Percentiles rank a stretch among this genome's conserved stretches.
These are phyloP conservation scores for Coniosporium tulheliwenetii DNA, from an alignment of 2,329 filamentous ascomycete genomes.

Conservation along the genomic window DNA sequence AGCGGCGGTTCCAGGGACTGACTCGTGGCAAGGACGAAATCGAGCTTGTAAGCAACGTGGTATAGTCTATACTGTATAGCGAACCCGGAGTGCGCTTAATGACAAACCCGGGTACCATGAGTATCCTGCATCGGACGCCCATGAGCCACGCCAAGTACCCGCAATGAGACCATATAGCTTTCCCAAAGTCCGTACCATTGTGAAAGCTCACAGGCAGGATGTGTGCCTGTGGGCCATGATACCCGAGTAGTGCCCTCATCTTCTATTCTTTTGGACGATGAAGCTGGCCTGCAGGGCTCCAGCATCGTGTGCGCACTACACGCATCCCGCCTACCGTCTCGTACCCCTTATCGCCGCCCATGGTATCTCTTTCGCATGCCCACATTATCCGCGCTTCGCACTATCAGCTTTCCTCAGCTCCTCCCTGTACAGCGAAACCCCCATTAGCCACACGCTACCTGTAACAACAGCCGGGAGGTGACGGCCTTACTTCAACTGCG, in stretches of 20 bases:
- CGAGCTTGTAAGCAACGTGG: too few relatives aligned
- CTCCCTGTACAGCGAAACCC: slow-evolving; percentile 38
- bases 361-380: slow-evolving; percentile 5
- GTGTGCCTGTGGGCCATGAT: not conserved
- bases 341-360: slow-evolving; percentile 16
- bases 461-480: slow-evolving; percentile 3
- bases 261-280: not conserved
- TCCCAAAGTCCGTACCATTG: too few relatives aligned
- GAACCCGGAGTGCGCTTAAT: too few relatives aligned
- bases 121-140: too few relatives aligned
- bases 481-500: slow-evolving; percentile 71
- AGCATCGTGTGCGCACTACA: not conserved
- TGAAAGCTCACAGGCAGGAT: not conserved
- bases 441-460: not conserved
- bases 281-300: not conserved
- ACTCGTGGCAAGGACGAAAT: too few relatives aligned
- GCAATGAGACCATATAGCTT: too few relatives aligned
- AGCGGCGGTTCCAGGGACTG: too few relatives aligned
- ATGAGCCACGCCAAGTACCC: too few relatives aligned
- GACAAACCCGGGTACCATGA: too few relatives aligned
- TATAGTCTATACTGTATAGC: too few relatives aligned
- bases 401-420: slow-evolving; percentile 84
- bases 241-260: not conserved
- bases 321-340: not conserved
- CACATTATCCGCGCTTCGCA: slow-evolving; percentile 37